Percentiles rank a stretch among this genome's conserved stretches.
Evolutionary conservation across 768 basidiomycete genomes (phyloP).

Genomic region (Paxillus involutus): DNA sequence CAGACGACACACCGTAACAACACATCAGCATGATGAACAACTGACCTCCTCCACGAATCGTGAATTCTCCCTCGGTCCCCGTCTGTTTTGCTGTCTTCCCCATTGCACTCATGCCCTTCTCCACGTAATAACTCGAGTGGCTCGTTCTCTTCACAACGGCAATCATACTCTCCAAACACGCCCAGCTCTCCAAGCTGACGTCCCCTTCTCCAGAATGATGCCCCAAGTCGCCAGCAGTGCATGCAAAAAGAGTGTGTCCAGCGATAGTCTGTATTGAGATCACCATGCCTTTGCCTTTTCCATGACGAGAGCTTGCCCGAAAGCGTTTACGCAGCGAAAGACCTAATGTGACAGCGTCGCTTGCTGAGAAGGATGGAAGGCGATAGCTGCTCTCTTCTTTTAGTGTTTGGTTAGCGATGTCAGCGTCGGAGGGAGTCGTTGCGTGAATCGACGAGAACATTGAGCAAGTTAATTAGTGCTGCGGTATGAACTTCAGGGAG

Average conservation of each 20-base stretch:
- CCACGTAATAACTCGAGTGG: constrained; percentile 83
- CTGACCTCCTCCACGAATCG: constrained; percentile 78
- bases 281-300: constrained; percentile 77
- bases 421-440: constrained; percentile 67
- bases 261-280: constrained; percentile 78
- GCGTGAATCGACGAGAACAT: constrained; percentile 68
- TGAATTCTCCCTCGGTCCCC: constrained; percentile 63
- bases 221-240: constrained; percentile 81
- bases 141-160: constrained; percentile 77
- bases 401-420: constrained; percentile 70
- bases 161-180: constrained; percentile 76
- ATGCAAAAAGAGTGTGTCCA: constrained; percentile 78
- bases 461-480: constrained; percentile 5
- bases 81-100: constrained; percentile 73
- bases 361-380: constrained; percentile 71
- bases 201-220: constrained; percentile 65
- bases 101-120: constrained; percentile 84
- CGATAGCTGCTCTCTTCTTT: constrained; percentile 68
- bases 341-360: constrained; percentile 78
- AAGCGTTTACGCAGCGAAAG: constrained; percentile 85
- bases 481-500: neutral
- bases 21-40: constrained; percentile 4
- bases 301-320: constrained; percentile 65
- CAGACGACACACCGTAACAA: neutral
- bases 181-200: constrained; percentile 81